Percentiles rank a stretch among this genome's conserved stretches.
phyloP scores from a whole-genome alignment of 768 basidiomycete species.

The Tricholoma sp. region DNA sequence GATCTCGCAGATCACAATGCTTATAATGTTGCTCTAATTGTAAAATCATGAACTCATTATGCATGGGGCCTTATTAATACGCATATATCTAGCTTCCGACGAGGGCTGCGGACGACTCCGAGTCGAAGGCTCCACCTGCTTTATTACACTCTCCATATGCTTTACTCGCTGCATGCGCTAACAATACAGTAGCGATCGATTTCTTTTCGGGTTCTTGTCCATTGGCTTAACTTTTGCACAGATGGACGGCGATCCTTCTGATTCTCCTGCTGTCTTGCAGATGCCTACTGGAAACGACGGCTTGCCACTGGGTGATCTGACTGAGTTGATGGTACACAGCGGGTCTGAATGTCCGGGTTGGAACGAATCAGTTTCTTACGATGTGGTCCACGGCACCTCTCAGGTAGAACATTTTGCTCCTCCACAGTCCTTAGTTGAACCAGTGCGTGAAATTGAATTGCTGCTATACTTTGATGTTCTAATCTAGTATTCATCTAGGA shows the following conservation, averaged over 20 bases:
- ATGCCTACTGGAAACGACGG: background rate
- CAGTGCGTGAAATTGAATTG: background rate
- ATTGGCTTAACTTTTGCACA: background rate
- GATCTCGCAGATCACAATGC: constrained; percentile 20
- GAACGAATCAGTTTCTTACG: background rate
- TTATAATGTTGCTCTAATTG: constrained; percentile 12
- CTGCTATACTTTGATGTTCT: background rate
- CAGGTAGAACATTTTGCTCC: background rate
- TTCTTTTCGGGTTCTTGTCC: background rate
- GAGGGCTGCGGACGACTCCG: constrained; percentile 7
- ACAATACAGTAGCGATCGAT: background rate
- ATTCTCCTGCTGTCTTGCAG: background rate
- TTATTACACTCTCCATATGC: background rate
- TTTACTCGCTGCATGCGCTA: background rate
- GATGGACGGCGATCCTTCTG: background rate
- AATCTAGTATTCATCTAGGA: background rate
- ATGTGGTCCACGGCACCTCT: background rate
- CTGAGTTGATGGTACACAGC: background rate
- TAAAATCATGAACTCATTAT: background rate
- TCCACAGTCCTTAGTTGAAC: background rate
- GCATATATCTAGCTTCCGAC: constrained; percentile 7
- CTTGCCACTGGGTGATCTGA: background rate
- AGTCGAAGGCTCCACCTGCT: constrained; percentile 7
- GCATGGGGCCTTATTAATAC: background rate
- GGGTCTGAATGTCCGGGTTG: background rate